These are phyloP conservation scores for Globisporangium acanthophoron DNA, from an alignment of 352 stramenopile species.

Conservation along the genomic window DNA sequence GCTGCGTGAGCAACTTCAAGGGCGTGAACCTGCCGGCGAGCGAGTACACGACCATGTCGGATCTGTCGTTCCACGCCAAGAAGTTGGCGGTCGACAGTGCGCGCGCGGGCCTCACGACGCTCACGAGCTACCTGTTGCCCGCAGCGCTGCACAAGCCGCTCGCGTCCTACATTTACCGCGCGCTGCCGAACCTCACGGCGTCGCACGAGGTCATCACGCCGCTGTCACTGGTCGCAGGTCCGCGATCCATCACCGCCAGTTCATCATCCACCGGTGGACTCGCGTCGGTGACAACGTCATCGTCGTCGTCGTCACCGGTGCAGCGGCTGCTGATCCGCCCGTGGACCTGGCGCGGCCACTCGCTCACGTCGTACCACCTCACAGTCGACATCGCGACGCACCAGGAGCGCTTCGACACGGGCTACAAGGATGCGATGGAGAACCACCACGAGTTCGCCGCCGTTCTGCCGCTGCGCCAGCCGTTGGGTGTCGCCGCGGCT, in stretches of 20 bases:
- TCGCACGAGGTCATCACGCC: conserved; percentile 45
- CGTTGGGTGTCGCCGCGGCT: not conserved
- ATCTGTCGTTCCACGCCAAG: conserved; percentile 45
- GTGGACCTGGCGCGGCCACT: conserved; percentile 56
- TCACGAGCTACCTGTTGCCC: conserved; percentile 37
- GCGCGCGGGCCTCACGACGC: conserved; percentile 25
- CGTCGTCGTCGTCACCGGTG: not conserved
- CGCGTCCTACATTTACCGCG: conserved; percentile 35
- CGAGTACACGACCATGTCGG: conserved; percentile 50
- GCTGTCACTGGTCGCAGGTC: conserved; percentile 12
- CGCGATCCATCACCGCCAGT: not conserved
- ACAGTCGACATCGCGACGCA: conserved; percentile 45
- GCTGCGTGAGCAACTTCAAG: conserved; percentile 69
- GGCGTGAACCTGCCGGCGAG: conserved; percentile 39
- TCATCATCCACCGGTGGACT: not conserved
- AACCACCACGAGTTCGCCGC: conserved; percentile 46
- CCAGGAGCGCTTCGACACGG: conserved; percentile 49
- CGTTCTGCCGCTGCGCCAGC: conserved; percentile 20
- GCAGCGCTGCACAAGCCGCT: conserved; percentile 34
- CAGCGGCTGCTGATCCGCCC: conserved; percentile 51
- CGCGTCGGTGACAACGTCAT: not conserved
- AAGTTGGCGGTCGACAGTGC: conserved; percentile 40
- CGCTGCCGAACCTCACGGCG: conserved; percentile 36
- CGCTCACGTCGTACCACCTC: conserved; percentile 48
- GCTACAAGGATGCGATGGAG: conserved; percentile 50